Percentiles rank a stretch among this genome's conserved stretches.
phyloP scores from a whole-genome alignment of 352 stramenopile species.

The Elongisporangium prolatum region DNA sequence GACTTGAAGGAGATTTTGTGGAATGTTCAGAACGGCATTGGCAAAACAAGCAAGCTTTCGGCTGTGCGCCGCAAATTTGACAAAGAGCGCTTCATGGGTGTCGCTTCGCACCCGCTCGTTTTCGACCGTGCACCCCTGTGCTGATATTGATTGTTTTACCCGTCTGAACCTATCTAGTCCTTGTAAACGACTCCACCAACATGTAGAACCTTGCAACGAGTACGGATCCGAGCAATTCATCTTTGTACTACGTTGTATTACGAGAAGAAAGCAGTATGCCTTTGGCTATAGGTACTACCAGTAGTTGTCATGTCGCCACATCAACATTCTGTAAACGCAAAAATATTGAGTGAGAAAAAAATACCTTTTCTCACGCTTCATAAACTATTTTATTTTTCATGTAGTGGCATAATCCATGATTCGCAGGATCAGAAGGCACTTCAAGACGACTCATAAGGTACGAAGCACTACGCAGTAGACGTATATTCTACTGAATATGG shows the following conservation, averaged over 20 bases:
- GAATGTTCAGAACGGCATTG: constrained; percentile 60
- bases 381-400: too few relatives aligned
- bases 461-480: too few relatives aligned
- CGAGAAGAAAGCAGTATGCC: neutral
- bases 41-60: constrained; percentile 74
- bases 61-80: constrained; percentile 83
- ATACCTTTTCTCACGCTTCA: too few relatives aligned
- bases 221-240: neutral
- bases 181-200: neutral
- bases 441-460: too few relatives aligned
- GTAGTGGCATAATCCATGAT: too few relatives aligned
- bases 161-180: neutral
- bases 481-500: neutral
- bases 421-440: too few relatives aligned
- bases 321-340: too few relatives aligned
- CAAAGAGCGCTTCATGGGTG: constrained; percentile 76
- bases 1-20: constrained; percentile 81
- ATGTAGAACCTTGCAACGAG: neutral
- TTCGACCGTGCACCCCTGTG: constrained; percentile 29
- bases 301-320: too few relatives aligned
- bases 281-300: too few relatives aligned
- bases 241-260: too few relatives aligned
- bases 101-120: constrained; percentile 51
- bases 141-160: neutral
- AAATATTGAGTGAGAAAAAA: too few relatives aligned